Base-by-base conservation (phyloP, 2,329 filamentous ascomycete species). In the Beauveria asiatica region DNA sequence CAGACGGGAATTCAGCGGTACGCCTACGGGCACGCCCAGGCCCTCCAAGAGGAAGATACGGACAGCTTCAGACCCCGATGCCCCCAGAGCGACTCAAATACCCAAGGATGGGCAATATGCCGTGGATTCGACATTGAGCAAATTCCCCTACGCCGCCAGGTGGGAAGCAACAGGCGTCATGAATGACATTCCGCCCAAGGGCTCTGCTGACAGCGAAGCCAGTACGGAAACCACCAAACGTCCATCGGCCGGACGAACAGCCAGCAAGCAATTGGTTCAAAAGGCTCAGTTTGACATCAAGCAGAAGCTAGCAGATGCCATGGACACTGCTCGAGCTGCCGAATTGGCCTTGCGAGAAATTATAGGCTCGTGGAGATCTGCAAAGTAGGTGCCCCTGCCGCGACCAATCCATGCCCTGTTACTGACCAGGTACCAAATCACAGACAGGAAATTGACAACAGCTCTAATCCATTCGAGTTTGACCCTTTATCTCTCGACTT, bases 401-500 rank as follows among this genome's bases (percentile, higher is more conserved):
- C 50, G 30, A 37, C n/a, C 39, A 52, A 16, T 42, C n/a, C 45
- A 39, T 53, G 55, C 6, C 17, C 19, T 37, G 44, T 39, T 30
- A 44, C 62, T 67, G 64, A 67, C 62, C 54, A 53, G 58, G 60
- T 61, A 17, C 62, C 44, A 37, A 53, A 27, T 51, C 33, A 23
- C 63, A 85, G 83, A 66, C 78, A 80, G 66, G 78, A 83, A 51
- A 75, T 84, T 53, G 79, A 84, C 62, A 76, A 79, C 64, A 75
- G 76, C 56, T 81, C 81, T 9, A 76, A 78, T 65, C 83, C 84
- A 3, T 87, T 87, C 67, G 89, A 93, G 65, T 95, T 96, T 74
- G 90, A 97, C 65, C 88, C 93, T 39, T 83, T 92, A 62, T 81
- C 88, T 5, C 84, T 96, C 70, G 91, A 91, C 62, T 97, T 96